Percentiles rank a stretch among this genome's conserved stretches.
phyloP scores from a whole-genome alignment of 768 basidiomycete genomes.

The Kwoniella dejecticola region DNA sequence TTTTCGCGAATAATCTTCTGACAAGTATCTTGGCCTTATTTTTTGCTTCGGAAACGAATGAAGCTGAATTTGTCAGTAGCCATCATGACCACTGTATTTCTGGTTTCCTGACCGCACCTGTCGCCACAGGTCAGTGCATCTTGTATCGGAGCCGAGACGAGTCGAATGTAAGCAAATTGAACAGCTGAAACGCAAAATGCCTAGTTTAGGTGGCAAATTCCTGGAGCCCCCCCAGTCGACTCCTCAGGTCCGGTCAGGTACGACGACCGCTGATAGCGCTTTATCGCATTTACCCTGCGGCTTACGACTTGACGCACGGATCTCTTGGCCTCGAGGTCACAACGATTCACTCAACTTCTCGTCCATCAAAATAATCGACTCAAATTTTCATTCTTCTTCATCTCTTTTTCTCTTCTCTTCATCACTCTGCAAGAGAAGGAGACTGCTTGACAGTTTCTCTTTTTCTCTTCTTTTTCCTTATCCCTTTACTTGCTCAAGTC shows the following conservation, averaged over 20 bases:
- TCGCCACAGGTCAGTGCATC: too few species aligned
- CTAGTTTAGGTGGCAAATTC: conserved; percentile 3
- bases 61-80: too few species aligned
- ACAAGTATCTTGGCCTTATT: too few species aligned
- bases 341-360: not conserved
- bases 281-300: too few species aligned
- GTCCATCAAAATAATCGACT: not conserved
- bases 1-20: too few species aligned
- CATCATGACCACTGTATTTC: too few species aligned
- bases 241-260: not conserved
- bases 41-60: too few species aligned
- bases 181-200: too few species aligned
- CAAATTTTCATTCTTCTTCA: not conserved
- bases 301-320: too few species aligned
- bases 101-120: too few species aligned
- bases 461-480: not conserved
- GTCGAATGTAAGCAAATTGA: not conserved
- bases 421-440: not conserved
- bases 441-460: not conserved
- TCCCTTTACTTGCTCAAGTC: not conserved
- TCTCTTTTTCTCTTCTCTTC: not conserved
- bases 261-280: not conserved
- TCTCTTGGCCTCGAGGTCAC: conserved; percentile 1
- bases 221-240: not conserved
- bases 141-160: not conserved